Base-by-base conservation (phyloP, 2,329 filamentous ascomycete species). In the Hypoxylon sp. region DNA sequence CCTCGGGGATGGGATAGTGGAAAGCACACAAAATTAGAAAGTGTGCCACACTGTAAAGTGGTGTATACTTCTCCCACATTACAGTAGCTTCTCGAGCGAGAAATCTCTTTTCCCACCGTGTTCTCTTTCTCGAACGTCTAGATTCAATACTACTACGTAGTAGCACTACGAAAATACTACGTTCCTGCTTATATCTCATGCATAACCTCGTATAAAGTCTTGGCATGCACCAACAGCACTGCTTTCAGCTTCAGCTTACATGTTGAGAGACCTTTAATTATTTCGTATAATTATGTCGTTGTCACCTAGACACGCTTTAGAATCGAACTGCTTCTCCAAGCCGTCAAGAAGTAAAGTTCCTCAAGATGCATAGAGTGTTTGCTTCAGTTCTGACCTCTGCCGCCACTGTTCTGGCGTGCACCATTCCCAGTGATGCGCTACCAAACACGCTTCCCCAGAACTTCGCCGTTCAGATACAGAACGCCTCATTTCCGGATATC, bases 381-480 rank as follows among this genome's bases (percentile, higher is more conserved):
- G 33, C 63, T 29, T 53, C 63, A 4, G 19, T 67, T 29, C 59
- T 74, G n/a, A 44, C 63, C 24, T 67, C 65, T 1, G 71, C 63
- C 17, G 58, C 70, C 42, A 37, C 71, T 17, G 69, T 67, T 51
- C 31, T 71, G 17, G 77, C 77, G 31, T 81, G 79, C 63, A 71
- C 67, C 11, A 74, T 81, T 47, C 79, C 79, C 0, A 58, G 67
- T 0, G 71, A 66, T 5, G 46, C 73, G 1, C 74, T 78, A 13
- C 72, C 79, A 8, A 79, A 78, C 64, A 79, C 69, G 54, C 81
- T 82, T 67, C 63, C 76, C 3, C 58, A 74, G 17, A 62, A 74
- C 42, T 82, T 82, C 68, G 70, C 77, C 1, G 71, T 82, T 48
- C 74, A 78, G 65, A 66, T 82, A 13, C 80, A 82, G 73, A 81